Conservation (phyloP, 1,139 yeast genomes). For the Kurtzmaniella natalensis region DNA sequence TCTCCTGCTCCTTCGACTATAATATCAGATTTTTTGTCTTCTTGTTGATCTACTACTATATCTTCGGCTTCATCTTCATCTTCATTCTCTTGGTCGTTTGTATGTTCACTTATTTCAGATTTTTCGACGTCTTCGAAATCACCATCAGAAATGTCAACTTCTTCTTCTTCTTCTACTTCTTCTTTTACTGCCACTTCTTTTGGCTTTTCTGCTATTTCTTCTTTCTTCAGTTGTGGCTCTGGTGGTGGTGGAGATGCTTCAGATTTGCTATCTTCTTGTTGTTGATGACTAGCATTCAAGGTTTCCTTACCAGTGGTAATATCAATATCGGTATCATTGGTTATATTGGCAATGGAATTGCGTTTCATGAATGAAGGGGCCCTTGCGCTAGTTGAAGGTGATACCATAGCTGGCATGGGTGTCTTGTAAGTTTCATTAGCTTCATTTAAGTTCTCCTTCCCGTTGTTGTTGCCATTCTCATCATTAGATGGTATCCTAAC, state of each 20-base stretch:
- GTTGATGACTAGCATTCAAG: slow-evolving; percentile 15
- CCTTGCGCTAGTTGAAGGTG: slow-evolving; percentile 2
- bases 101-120: too few relatives aligned
- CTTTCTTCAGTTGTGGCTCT: slow-evolving; percentile 18
- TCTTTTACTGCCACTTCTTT: neutral
- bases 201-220: neutral
- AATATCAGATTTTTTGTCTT: neutral
- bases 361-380: slow-evolving; percentile 18
- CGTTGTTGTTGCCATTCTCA: neutral
- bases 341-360: slow-evolving; percentile 42
- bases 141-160: neutral
- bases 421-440: neutral
- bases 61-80: neutral
- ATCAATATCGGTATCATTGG: slow-evolving; percentile 45
- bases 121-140: neutral
- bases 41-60: neutral
- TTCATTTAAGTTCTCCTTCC: neutral
- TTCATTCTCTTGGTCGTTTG: too few relatives aligned
- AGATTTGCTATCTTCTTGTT: too few relatives aligned
- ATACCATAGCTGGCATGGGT: slow-evolving; percentile 2
- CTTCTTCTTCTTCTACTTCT: neutral
- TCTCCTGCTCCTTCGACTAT: neutral
- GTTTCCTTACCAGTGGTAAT: slow-evolving; percentile 30
- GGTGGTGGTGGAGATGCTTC: too few relatives aligned
- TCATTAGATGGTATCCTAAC: neutral